Evolutionary conservation across 2,329 filamentous ascomycete genomes (phyloP).

Genomic region (Hirsutella rhossiliensis): DNA sequence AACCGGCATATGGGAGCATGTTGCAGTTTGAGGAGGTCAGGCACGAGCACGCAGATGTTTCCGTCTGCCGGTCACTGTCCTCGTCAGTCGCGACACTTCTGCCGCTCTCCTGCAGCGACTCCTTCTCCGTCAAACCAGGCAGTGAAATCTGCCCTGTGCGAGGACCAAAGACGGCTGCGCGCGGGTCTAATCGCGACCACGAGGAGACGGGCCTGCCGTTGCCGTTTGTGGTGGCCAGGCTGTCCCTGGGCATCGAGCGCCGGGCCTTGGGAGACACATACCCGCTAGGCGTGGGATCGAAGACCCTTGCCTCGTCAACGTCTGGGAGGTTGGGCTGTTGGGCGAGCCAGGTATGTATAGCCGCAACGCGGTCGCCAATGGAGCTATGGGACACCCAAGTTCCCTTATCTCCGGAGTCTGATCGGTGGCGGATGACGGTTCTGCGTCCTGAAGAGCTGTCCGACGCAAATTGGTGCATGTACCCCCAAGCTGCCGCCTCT

Average conservation of each 20-base stretch:
- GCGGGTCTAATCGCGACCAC: slow-evolving; percentile 2
- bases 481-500: too few species aligned
- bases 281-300: slow-evolving; percentile 4
- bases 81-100: not conserved
- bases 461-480: too few species aligned
- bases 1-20: too few species aligned
- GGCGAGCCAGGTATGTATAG: slow-evolving; percentile 2
- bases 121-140: not conserved
- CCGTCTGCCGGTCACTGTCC: not conserved
- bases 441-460: not conserved
- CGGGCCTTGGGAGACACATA: not conserved
- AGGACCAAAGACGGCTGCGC: slow-evolving; percentile 4
- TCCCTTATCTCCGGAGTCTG: too few species aligned
- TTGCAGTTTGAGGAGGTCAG: too few species aligned
- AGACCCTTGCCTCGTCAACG: not conserved
- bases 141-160: not conserved
- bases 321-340: slow-evolving; percentile 1
- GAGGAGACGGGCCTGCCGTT: not conserved
- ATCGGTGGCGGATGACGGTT: not conserved
- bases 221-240: too few species aligned
- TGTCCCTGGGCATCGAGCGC: not conserved
- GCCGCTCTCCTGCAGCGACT: not conserved
- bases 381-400: too few species aligned
- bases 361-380: too few species aligned
- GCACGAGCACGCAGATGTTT: not conserved